phyloP scores from a whole-genome alignment of 208 protist species.

The Trypanosoma conorhini region DNA sequence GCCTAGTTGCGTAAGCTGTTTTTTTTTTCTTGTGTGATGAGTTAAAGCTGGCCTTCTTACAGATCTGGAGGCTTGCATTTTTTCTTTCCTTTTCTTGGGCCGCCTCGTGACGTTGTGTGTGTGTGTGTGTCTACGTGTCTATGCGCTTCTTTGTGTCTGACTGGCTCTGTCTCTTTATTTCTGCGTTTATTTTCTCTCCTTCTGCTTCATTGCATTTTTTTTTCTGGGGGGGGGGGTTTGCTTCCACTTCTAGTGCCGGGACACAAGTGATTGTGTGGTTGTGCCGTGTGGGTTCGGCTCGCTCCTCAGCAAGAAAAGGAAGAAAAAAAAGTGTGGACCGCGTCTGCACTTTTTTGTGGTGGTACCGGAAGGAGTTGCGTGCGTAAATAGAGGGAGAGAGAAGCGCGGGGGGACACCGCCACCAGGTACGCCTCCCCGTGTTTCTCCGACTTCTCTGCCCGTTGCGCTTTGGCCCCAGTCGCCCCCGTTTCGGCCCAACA shows the following conservation, averaged over 20 bases:
- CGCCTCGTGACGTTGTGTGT: neutral
- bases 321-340: neutral
- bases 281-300: neutral
- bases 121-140: neutral
- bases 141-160: neutral
- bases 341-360: slow-evolving; percentile 2
- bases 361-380: neutral
- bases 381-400: neutral
- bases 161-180: neutral
- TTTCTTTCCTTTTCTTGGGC: neutral
- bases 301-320: neutral
- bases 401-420: neutral
- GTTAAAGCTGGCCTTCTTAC: too few relatives aligned
- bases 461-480: neutral
- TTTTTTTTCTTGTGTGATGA: too few relatives aligned
- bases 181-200: neutral
- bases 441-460: neutral
- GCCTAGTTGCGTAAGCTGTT: neutral
- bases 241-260: neutral
- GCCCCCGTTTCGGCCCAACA: neutral
- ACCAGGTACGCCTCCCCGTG: neutral
- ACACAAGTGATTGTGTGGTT: neutral
- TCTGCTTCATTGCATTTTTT: neutral
- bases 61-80: neutral
- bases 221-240: too few relatives aligned